Percentiles rank a stretch among this genome's conserved stretches.
phyloP scores from a whole-genome alignment of 768 basidiomycete genomes.

The Omphalotus guepiniiformis region DNA sequence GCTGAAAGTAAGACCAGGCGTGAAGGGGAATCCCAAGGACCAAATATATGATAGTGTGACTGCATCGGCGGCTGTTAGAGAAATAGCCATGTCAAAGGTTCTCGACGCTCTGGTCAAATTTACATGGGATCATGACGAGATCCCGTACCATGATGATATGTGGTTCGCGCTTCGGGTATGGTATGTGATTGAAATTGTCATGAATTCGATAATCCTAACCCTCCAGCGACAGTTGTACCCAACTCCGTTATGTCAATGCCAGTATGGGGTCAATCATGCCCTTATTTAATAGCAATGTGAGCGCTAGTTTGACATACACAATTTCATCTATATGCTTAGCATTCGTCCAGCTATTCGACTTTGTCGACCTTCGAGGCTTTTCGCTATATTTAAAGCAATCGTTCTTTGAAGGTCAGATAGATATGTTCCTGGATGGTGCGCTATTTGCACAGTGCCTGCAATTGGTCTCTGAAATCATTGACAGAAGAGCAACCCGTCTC shows the following conservation, averaged over 20 bases:
- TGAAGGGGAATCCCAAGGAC: constrained; percentile 8
- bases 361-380: constrained; percentile 59
- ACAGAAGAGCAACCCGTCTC: constrained; percentile 50
- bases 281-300: constrained; percentile 54
- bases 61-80: constrained; percentile 49
- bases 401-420: constrained; percentile 60
- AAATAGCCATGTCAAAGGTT: constrained; percentile 40
- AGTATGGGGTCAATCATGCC: constrained; percentile 62
- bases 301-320: constrained; percentile 18
- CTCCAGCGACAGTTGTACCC: constrained; percentile 50
- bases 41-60: constrained; percentile 25
- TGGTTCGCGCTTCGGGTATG: constrained; percentile 70
- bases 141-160: constrained; percentile 67
- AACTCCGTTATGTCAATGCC: constrained; percentile 55
- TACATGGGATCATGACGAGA: constrained; percentile 69
- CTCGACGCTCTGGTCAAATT: constrained; percentile 67
- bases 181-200: constrained; percentile 33
- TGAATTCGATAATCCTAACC: constrained; percentile 6
- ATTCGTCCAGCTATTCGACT: constrained; percentile 59
- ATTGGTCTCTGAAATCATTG: neutral
- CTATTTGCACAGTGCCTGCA: no score
- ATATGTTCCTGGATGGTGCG: constrained; percentile 54
- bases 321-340: neutral
- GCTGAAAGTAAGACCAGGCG: constrained; percentile 45
- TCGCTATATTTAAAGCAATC: constrained; percentile 53